Evolutionary conservation across 768 basidiomycete species (phyloP).

Genomic region (Boletus insuetus): DNA sequence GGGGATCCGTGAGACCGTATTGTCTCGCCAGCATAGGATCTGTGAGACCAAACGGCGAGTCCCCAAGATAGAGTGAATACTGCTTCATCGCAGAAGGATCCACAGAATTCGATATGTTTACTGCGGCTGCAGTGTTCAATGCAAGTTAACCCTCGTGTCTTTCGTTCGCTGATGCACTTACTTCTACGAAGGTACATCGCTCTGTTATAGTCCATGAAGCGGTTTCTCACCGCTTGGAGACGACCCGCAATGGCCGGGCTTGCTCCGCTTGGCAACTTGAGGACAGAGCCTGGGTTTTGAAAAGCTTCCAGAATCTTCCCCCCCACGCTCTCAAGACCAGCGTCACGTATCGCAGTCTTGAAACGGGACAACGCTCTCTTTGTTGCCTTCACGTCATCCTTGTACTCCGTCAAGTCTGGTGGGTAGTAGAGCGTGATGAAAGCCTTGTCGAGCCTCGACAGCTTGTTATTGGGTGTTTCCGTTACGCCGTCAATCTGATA

Average conservation of each 20-base stretch:
- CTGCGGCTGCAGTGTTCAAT: neutral
- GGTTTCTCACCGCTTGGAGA: neutral
- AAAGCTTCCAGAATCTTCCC: neutral
- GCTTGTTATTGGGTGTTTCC: neutral
- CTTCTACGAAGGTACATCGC: neutral
- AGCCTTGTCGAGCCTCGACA: neutral
- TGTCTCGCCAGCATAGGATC: neutral
- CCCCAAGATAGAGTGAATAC: neutral
- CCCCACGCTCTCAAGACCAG: neutral
- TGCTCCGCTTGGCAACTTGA: neutral
- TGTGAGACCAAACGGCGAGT: neutral
- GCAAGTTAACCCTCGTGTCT: neutral
- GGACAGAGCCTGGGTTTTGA: neutral
- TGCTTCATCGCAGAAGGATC: neutral
- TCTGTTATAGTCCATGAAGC: neutral
- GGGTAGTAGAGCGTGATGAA: neutral
- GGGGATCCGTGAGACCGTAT: neutral
- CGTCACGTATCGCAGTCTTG: neutral
- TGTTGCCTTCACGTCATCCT: neutral
- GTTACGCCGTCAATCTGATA: neutral
- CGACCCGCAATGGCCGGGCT: neutral
- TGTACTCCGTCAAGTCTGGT: neutral
- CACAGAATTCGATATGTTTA: neutral
- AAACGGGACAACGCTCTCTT: neutral
- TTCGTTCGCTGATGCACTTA: neutral